Base-by-base conservation (phyloP, 1,284 basidiomycete genomes). In the Leccinum griseonigrum region DNA sequence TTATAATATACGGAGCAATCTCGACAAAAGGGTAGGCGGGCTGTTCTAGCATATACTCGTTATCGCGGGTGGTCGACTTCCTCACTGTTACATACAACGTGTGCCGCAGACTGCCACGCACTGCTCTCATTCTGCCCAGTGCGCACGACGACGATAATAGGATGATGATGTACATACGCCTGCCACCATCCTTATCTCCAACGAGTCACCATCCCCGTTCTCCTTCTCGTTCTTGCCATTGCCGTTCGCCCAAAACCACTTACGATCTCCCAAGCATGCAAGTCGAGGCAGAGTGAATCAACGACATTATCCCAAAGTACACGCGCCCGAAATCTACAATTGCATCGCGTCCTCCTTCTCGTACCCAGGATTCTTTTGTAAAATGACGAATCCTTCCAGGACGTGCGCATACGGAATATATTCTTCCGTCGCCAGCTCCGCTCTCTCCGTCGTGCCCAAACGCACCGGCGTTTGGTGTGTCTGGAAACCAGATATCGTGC, bases 391-490 rank as follows among this genome's bases (percentile, higher is more conserved):
- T 63, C 95, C 94, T 76, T 98, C 96, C 57, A 97, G 81, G 40
- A 95, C 92, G 68, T 88, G 87, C 56, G 88, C 85, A 75, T 92
- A 99, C 9, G 95, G 90, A 70, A 98, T 92, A 76, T 84, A 98
- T 79, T 99, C 97, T 75, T 98, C 97, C 32, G 96, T 98, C 16
- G 94, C 97, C 68, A 99, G 78, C 78, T 99, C 97, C 3, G 94
- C 95, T 54, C 97, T 84, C 73, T 99, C 97, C 14, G 88, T 92
- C 60, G 95, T 97, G 3, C 93, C 96, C 60, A 99, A 79, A 56
- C 97, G 88, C 54, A 99, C 97, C 0, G 97, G 97, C 53, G 96
- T 95, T 68, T 92, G 90, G 77, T 98, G 95, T 29, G 97, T 99
- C 78, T 98, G 95, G 90, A 97, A 97, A 46, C 93, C 94, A 29